Evolutionary conservation across 345 rosid genomes (phyloP), one percentile per base, ranked within the genome.

Genomic region (Citrus unshiu): DNA sequence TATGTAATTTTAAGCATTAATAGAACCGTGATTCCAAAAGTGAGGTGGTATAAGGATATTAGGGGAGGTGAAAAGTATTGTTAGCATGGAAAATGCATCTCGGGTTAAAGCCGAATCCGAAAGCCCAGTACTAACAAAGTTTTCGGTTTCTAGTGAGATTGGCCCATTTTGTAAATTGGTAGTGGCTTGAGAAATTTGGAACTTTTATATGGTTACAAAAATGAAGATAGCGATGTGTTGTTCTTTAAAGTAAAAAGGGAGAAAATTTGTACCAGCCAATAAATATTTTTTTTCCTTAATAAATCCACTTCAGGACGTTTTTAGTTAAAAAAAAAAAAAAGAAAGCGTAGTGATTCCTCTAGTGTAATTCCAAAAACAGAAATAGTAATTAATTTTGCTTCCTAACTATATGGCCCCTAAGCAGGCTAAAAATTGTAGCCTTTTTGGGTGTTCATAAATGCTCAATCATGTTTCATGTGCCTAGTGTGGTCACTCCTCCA

Each of bases 41-140:
- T 43, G 14, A 13, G 49, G 49, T 10, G 49, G 12, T 3, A 43
- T 2, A 10, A 10, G 51, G 51, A 3, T 13, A 3, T 13, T 0
- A 3, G 0, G 1, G 18, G 51, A 5, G 14, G 5, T 13, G 5
- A 12, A 46, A 46, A 12, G 18, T 3, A 10, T 4, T 1, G 0
- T 0, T 1, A 12, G 0, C 16, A 46, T 46, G 1, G 7, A 54
- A 18, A 54, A 18, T 18, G 22, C 1, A 1, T 19, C 6, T 0
- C 1, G 22, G 7, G 7, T 54, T 54, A 22, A 4, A 54, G 58
- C 21, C 6, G 22, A 51, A 29, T 0, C n/a, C 13, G 5, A 29
- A 70, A 30, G 74, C 74, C 61, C 61, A 70, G 1, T 4, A 29
- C 2, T 16, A 4, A 54, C 0, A 1, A 18, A 19, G 22, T 1